A percentile compares a stretch with the other conserved stretches of the same genome.
phyloP scores from a whole-genome alignment of 1,284 basidiomycete species.

The Ceratobasidium sp. region DNA sequence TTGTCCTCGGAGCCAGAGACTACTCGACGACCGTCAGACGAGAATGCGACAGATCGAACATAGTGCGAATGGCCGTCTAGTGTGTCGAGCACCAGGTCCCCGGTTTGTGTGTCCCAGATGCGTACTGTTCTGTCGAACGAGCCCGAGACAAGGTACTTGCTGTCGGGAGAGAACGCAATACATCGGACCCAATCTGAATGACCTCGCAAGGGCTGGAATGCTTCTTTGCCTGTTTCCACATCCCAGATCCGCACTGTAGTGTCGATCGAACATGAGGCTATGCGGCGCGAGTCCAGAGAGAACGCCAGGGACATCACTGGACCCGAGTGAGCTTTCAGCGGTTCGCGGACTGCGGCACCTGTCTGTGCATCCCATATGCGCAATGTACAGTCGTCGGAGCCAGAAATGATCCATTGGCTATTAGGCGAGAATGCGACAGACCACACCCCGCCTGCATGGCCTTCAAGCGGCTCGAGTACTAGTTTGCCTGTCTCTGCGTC shows the following conservation, averaged over 20 bases:
- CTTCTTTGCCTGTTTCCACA: background rate
- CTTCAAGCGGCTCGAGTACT: background rate
- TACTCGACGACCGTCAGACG: constrained; percentile 26
- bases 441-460: background rate
- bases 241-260: constrained; percentile 41
- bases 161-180: constrained; percentile 31
- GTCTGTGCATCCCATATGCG: constrained; percentile 45
- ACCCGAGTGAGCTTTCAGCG: too few relatives aligned
- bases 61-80: background rate
- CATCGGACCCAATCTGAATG: constrained; percentile 4
- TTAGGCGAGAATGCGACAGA: constrained; percentile 38
- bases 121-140: constrained; percentile 28
- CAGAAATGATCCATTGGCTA: too few relatives aligned
- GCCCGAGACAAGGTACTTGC: constrained; percentile 7
- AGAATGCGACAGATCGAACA: constrained; percentile 26
- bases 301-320: constrained; percentile 9
- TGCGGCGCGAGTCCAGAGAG: constrained; percentile 24
- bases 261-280: constrained; percentile 18
- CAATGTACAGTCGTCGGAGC: constrained; percentile 20
- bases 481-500: background rate
- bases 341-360: too few relatives aligned
- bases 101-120: constrained; percentile 9
- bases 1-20: constrained; percentile 20
- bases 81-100: background rate
- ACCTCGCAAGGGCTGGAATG: background rate